Evolutionary conservation across 2,329 filamentous ascomycete species (phyloP), one percentile per base, ranked within the genome.

Genomic region (Trichoderma harzianum): DNA sequence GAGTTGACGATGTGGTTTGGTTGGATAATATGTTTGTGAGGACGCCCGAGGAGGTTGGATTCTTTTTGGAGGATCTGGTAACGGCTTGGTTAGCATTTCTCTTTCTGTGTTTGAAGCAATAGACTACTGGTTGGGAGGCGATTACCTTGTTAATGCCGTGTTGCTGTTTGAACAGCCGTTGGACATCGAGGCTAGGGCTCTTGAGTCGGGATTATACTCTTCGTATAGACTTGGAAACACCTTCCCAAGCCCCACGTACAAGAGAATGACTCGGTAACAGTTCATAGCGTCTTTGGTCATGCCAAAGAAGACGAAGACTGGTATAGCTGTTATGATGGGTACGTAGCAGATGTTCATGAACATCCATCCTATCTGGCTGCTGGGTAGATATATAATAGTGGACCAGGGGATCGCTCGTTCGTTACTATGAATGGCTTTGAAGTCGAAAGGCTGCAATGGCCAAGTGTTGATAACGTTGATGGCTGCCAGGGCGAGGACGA

Each of bases 271-370:
- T 24, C 86, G 82, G 77, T 89, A 89, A 67, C 80, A 80, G 71
- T 86, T 86, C 72, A 84, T 79, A 12, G 86, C 86, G 34, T 89
- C 87, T 30, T 82, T 82, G n/a, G 85, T 88, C 72, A 84, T 84
- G 60, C 88, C 88, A 70, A 89, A 90, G 78, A 88, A 88, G 34
- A 83, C 55, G 55, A 89, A 86, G 62, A 89, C 82, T 61, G 84
- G 81, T 1, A 86, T 75, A 5, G 82, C 80, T 3, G 86, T 84
- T 3, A 86, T 64, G 68, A 87, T 85, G 26, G 83, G 74, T 24
- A 89, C 82, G 79, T 86, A 90, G 68, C 80, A 81, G 72, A 83
- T 81, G 74, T 87, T 86, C 75, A 87, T 74, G 63, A 80, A 76
- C 1, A 77, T 67, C 65, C 84, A 85, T 14, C 77, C 75, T 16